Percentiles rank a stretch among this genome's conserved stretches.
These are phyloP conservation scores for Termitomyces sp. DNA, from an alignment of 768 basidiomycete species.

Conservation along the genomic window DNA sequence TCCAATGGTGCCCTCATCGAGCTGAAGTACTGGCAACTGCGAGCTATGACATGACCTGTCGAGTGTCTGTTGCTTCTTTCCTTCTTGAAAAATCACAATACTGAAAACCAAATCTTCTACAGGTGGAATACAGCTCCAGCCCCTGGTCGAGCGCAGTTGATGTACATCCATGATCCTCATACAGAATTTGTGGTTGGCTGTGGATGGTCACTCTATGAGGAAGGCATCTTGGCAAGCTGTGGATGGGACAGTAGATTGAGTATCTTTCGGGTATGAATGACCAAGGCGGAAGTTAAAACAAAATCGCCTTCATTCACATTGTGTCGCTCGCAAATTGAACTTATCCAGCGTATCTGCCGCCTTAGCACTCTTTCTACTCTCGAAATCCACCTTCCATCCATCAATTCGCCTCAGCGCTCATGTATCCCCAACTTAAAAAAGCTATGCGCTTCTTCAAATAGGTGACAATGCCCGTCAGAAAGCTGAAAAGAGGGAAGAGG, in stretches of 20 bases:
- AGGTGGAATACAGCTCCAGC: conserved; percentile 73
- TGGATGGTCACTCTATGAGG: conserved; percentile 89
- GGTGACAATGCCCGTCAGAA: background rate
- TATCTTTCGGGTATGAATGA: conserved; percentile 54
- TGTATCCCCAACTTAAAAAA: background rate
- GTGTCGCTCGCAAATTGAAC: background rate
- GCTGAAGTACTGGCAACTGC: conserved; percentile 62
- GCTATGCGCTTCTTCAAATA: background rate
- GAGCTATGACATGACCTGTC: conserved; percentile 94
- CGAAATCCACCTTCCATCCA: background rate
- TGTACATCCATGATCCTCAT: conserved; percentile 79
- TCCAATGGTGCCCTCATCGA: conserved; percentile 85
- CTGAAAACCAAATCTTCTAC: conserved; percentile 3
- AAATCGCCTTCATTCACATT: background rate
- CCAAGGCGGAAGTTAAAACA: background rate
- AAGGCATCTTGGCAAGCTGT: conserved; percentile 82
- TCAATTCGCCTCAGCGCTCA: background rate
- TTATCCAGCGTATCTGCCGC: background rate
- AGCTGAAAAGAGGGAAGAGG: background rate
- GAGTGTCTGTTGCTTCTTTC: conserved; percentile 55
- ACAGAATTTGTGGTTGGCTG: conserved; percentile 94
- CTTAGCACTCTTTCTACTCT: background rate
- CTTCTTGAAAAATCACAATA: background rate
- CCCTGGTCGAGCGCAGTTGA: conserved; percentile 43
- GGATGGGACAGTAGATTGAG: conserved; percentile 88